Percentiles rank a stretch among this genome's conserved stretches.
These are phyloP conservation scores for Paecilomyces dactylethromorphus DNA, from an alignment of 2,329 filamentous ascomycete genomes.

Conservation along the genomic window DNA sequence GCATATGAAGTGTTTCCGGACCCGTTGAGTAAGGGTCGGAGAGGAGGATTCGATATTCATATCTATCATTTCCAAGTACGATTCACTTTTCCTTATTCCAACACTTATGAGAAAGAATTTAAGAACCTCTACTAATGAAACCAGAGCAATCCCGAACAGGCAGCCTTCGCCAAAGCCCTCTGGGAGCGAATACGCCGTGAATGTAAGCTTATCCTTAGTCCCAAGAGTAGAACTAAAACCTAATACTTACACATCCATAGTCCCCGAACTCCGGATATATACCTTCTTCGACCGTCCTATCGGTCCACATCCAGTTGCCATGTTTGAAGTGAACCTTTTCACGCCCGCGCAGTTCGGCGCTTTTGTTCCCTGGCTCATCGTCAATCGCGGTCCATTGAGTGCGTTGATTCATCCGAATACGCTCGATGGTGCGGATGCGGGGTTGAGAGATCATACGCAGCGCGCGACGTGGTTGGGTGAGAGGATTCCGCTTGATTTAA, in stretches of 20 bases:
- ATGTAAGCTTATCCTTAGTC: slow-evolving; percentile 46
- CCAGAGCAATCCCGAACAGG: slow-evolving; percentile 55
- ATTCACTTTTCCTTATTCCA: not conserved
- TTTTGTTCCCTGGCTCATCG: slow-evolving; percentile 76
- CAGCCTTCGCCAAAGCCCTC: slow-evolving; percentile 62
- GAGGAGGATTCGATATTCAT: slow-evolving; percentile 79
- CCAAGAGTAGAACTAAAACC: not conserved
- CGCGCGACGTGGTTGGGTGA: slow-evolving; percentile 41
- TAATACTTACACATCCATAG: slow-evolving; percentile 34
- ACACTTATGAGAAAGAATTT: not conserved
- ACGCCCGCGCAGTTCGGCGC: slow-evolving; percentile 83
- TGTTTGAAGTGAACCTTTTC: slow-evolving; percentile 91
- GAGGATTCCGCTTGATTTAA: slow-evolving; percentile 37
- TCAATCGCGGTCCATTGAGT: slow-evolving; percentile 74
- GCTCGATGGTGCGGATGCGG: slow-evolving; percentile 40
- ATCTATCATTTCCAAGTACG: slow-evolving; percentile 66
- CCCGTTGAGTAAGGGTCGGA: slow-evolving; percentile 58
- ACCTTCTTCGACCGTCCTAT: slow-evolving; percentile 68
- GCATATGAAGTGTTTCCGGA: slow-evolving; percentile 65
- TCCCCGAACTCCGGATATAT: slow-evolving; percentile 81
- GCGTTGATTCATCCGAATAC: slow-evolving; percentile 81
- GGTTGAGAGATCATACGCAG: slow-evolving; percentile 39
- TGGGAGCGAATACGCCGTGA: slow-evolving; percentile 75
- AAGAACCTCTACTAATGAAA: not conserved
- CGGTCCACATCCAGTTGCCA: slow-evolving; percentile 74